Evolutionary conservation across 2,329 filamentous ascomycete genomes (phyloP).

Genomic region (Aspergillus persii): DNA sequence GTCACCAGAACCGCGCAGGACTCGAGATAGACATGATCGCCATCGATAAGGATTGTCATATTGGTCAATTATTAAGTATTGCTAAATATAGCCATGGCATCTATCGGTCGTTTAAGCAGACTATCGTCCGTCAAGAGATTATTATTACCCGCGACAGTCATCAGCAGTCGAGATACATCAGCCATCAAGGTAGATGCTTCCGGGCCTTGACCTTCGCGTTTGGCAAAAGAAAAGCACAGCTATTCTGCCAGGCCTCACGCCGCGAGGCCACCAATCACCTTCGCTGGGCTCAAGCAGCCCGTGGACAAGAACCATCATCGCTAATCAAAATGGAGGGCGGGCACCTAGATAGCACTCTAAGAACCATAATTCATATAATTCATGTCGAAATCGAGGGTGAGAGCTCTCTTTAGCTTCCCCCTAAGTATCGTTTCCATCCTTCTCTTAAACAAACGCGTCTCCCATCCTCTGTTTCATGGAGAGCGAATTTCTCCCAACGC

Average conservation of each 20-base stretch:
- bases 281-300: background rate
- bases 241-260: background rate
- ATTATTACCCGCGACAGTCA: background rate
- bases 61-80: background rate
- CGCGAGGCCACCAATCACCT: background rate
- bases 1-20: conserved; percentile 27
- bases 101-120: background rate
- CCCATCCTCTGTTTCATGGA: conserved; percentile 67
- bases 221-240: background rate
- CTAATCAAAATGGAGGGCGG: background rate
- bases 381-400: background rate
- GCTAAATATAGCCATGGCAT: background rate
- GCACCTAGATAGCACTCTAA: conserved; percentile 11
- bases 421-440: conserved; percentile 79
- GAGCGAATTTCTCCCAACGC: conserved; percentile 81
- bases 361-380: conserved; percentile 1
- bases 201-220: background rate
- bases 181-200: background rate
- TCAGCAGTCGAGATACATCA: background rate
- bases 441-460: conserved; percentile 66
- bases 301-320: background rate
- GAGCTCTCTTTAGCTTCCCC: conserved; percentile 30
- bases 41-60: conserved; percentile 24
- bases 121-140: background rate
- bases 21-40: conserved; percentile 33